Evolutionary conservation across 2,329 filamentous ascomycete species (phyloP).

Genomic region (Fusarium equiseti): DNA sequence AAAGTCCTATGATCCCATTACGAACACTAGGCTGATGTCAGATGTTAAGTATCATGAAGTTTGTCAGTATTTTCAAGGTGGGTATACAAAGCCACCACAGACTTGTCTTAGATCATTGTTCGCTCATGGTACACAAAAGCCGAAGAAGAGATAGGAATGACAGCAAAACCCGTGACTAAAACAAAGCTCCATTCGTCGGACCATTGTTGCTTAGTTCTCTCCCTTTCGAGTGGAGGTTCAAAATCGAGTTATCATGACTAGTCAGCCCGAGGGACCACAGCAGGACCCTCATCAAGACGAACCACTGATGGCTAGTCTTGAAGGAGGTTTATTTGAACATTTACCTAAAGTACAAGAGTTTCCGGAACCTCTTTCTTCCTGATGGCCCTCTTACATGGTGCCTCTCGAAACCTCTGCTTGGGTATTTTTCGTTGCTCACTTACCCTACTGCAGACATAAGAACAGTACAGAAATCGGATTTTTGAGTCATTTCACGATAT

Average conservation of each 20-base stretch:
- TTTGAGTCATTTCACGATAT: neutral
- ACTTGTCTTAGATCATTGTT: conserved; percentile 15
- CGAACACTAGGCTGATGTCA: conserved; percentile 10
- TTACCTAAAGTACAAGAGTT: neutral
- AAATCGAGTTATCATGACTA: conserved; percentile 10
- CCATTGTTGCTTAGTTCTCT: neutral
- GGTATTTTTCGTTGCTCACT: neutral
- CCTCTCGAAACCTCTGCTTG: neutral
- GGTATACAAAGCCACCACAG: conserved; percentile 3
- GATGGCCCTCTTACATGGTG: neutral
- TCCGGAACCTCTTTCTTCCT: neutral
- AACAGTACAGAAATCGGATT: neutral
- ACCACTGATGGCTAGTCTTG: neutral
- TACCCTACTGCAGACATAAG: neutral
- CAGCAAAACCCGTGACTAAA: neutral
- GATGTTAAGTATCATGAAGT: conserved; percentile 26
- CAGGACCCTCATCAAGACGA: neutral
- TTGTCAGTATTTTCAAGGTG: conserved; percentile 26
- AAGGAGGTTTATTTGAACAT: neutral
- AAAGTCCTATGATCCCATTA: neutral
- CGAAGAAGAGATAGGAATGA: neutral
- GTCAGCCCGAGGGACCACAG: conserved; percentile 4
- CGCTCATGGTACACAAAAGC: neutral
- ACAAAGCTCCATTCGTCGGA: neutral
- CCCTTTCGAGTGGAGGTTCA: conserved; percentile 14